These are phyloP conservation scores for Paecilomyces variotii DNA, from an alignment of 2,329 filamentous ascomycete genomes.

Conservation along the genomic window DNA sequence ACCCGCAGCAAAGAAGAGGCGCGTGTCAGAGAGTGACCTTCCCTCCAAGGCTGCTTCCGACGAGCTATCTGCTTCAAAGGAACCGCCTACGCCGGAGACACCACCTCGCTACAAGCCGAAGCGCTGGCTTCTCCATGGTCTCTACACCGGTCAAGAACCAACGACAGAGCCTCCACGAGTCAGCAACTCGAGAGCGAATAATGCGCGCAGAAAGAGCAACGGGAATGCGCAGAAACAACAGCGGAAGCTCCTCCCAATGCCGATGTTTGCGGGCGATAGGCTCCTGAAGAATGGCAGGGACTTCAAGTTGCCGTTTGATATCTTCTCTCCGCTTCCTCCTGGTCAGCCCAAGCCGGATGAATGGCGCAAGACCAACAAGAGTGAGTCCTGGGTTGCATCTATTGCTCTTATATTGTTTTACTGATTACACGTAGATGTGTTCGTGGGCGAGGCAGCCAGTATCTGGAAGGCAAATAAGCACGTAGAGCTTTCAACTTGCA, in stretches of 20 bases:
- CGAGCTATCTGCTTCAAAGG: constrained; percentile 11
- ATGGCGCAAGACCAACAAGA: constrained; percentile 86
- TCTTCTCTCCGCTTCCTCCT: constrained; percentile 78
- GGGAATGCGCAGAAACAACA: constrained; percentile 12
- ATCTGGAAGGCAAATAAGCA: constrained; percentile 74
- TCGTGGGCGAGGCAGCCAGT: constrained; percentile 73
- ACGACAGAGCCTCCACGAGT: constrained; percentile 36
- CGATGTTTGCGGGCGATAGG: constrained; percentile 69
- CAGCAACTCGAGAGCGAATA: constrained; percentile 40
- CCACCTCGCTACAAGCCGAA: constrained; percentile 45
- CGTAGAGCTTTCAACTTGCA: constrained; percentile 67
- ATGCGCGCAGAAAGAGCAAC: constrained; percentile 12
- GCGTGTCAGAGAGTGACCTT: constrained; percentile 31
- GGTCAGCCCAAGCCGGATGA: constrained; percentile 88
- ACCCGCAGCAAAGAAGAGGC: constrained; percentile 33
- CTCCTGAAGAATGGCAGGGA: constrained; percentile 64
- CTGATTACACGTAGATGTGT: constrained; percentile 57
- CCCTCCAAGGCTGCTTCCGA: constrained; percentile 14
- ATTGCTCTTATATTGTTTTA: constrained; percentile 1
- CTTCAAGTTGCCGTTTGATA: constrained; percentile 82
- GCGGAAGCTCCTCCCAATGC: constrained; percentile 55
- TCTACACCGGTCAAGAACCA: constrained; percentile 74
- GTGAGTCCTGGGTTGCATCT: constrained; percentile 44
- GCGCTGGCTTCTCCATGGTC: constrained; percentile 70
- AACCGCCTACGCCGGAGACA: constrained; percentile 10